Base-by-base conservation (phyloP, 2,329 filamentous ascomycete genomes). In the Phialophora chinensis region DNA sequence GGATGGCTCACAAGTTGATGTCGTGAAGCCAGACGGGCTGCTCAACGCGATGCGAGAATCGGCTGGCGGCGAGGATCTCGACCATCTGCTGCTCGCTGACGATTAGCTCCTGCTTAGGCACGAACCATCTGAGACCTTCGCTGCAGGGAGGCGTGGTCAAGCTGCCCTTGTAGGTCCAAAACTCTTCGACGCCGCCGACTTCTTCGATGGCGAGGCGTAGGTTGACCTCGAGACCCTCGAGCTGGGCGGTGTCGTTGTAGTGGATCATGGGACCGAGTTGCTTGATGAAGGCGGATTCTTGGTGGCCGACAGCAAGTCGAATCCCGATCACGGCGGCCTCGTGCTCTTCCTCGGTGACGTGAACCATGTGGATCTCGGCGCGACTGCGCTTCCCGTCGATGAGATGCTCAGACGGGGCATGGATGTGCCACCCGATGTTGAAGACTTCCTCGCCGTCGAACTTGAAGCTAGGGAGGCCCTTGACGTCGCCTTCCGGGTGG, bases 91-190 rank as follows among this genome's bases (percentile, higher is more conserved):
- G 72, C 14, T 79, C 76, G n/a, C 79, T 77, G 3, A 79, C 78
- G 60, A 78, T 79, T 72, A 85, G 62, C 35, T 78, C 78, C 33
- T 66, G 54, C 58, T 65, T 67, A 17, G 70, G 63, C 8, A 72
- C 8, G 56, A 86, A 76, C 80, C 86, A 88, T 10, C 75, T 78
- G 25, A 89, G 78, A 29, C 82, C 83, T 75, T 88, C 86, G 17
- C 80, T 79, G 77, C 87, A 89, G 3, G 87, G 87, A 23, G 87
- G 87, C 0, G 86, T 88, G 49, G 87, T 89, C 55, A 89, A 79
- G 20, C 85, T 87, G 23, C 87, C 87, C 12, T 76, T 75, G 78
- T 89, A 89, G 65, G 80, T 79, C 72, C 80, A 82, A 62, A 85
- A 75, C 42, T 72, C 65, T 23, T 65, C 44, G 33, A 70, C 33